Base-by-base conservation (phyloP, 768 basidiomycete genomes). In the Naematelia aurantialba region DNA sequence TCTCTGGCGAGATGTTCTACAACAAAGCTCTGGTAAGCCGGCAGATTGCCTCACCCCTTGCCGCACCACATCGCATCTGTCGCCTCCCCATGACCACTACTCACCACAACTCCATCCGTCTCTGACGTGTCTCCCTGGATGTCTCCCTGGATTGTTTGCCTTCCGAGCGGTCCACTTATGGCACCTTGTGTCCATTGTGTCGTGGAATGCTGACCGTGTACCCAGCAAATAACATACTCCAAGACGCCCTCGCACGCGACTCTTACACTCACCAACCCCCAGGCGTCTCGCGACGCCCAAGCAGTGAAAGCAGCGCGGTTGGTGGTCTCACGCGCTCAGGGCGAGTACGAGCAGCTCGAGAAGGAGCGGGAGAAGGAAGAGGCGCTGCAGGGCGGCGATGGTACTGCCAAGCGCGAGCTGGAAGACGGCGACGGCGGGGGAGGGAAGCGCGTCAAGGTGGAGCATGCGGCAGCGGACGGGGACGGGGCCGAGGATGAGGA, bases 1-100 rank as follows among this genome's bases (percentile, higher is more conserved):
- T 92, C 73, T 88, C 91, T 70, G 94, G 94, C 55, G 89, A 94
- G 84, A 63, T 85, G 25, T 94, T 94, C 78, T 96, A 94, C 73
- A 88, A 91, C 72, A 92, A 91, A 72, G 88, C 89, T 25, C 82
- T 94, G 79, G 91, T 92, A 77, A 80, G 87, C 81, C n/a, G 25
- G 24, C n/a, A n/a, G n/a, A n/a, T n/a, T n/a, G n/a, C n/a, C n/a
- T n/a, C 10, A 10, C 13, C 10, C 34, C 8, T 51, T 8, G 25
- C 10, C 34, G 5, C 21, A 12, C 13, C 10, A 22, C 27, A 10
- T 49, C 12, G 12, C 14, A 49, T 49, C 47, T n/a, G 42, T 44
- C 12, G n/a, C 11, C 12, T 44, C n/a, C 42, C 42, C 42, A 12
- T n/a, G 12, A 12, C 42, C n/a, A 44, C 42, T n/a, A 12, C 12